Evolutionary conservation across 805 yeast genomes (phyloP).

Genomic region (Saturnispora serradocipensis): DNA sequence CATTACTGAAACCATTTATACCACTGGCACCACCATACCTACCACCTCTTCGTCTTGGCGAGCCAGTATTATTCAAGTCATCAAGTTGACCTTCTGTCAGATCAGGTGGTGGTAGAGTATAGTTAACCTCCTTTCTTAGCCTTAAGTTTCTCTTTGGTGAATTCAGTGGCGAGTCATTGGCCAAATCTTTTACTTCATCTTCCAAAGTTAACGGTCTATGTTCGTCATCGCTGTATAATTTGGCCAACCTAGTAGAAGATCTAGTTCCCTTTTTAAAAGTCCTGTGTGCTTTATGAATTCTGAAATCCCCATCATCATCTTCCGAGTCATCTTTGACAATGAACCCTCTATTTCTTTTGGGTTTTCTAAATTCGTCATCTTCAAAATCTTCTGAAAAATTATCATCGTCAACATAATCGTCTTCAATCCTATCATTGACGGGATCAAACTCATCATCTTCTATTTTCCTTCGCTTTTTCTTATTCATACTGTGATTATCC

Average conservation of each 20-base stretch:
- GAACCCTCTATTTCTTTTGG: conserved; percentile 10
- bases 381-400: conserved; percentile 4
- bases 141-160: conserved; percentile 46
- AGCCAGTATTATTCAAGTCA: conserved; percentile 10
- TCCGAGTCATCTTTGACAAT: conserved; percentile 16
- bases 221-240: conserved; percentile 13
- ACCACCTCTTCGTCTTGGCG: conserved; percentile 25
- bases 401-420: conserved; percentile 8
- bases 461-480: conserved; percentile 1
- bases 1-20: conserved; percentile 18
- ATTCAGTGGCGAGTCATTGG: conserved; percentile 44
- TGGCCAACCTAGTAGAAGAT: conserved; percentile 11
- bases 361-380: conserved; percentile 3
- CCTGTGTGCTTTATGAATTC: not conserved
- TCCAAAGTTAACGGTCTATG: conserved; percentile 32
- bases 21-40: conserved; percentile 17
- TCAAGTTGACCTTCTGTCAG: conserved; percentile 32
- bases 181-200: conserved; percentile 58
- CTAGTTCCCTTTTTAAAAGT: conserved; percentile 7
- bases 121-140: conserved; percentile 66
- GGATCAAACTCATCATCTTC: conserved; percentile 8
- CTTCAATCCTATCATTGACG: not conserved
- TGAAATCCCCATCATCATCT: not conserved
- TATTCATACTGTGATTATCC: conserved; percentile 3
- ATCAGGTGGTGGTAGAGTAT: conserved; percentile 77